Base-by-base conservation (phyloP, 352 stramenopile genomes). In the Peronospora farinosa region DNA sequence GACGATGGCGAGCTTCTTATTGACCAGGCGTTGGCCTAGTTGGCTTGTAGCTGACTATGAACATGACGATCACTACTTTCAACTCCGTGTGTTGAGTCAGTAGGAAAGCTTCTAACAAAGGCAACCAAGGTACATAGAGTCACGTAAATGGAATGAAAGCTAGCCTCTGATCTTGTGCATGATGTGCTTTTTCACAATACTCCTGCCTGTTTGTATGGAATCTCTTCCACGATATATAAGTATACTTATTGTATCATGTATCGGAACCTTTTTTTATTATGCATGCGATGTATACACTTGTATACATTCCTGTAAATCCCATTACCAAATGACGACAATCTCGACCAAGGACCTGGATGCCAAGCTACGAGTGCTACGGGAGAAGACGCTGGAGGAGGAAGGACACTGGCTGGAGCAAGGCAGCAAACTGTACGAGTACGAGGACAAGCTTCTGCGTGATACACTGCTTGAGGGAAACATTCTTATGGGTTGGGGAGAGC, bases 391-490 rank as follows among this genome's bases (percentile, higher is more conserved):
- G 23, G 57, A 65, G 35, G 79, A 90, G 40, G 63, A 77, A 47
- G 32, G 33, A 32, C 74, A 86, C 48, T 84, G 74, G 72, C 15
- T 46, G 10, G 77, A 88, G 39, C 69, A 88, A 50, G 65, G 81
- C 44, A 63, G 72, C 49, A 84, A 86, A 60, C 69, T 91, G 28
- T 87, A 68, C 38, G 79, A 91, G 62, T 64, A 86, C 17, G 79
- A 91, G 61, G 79, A 87, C 17, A 75, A 69, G 32, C 88, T 82
- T 27, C 54, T 91, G 52, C 65, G 70, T 23, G 74, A 87, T 35
- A 88, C 74, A 37, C 47, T 83, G 39, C 59, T 78, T 19, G 75
- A 87, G 40, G 79, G 79, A 61, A 91, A 91, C 63, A 66, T 87
- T 7, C 61, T 86, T 16, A 74, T 67, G 17, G 79, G 79, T 28